Conservation (phyloP, 768 basidiomycete genomes). For the Xerocomellus dryophilus region DNA sequence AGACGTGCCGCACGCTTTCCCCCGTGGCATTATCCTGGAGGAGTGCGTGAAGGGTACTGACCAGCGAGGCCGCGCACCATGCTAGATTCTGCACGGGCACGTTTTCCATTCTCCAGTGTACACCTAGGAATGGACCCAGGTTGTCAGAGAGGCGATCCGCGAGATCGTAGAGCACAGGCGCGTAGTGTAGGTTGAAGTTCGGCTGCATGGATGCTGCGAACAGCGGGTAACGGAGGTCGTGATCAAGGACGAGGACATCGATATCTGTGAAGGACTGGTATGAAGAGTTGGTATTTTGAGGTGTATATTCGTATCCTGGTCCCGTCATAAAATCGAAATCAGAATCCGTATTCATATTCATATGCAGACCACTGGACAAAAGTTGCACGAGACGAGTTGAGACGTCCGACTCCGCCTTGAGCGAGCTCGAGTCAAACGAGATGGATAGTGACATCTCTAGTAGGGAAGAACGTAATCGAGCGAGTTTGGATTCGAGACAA, state of each 20-base stretch:
- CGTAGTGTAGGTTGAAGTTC: slow-evolving; percentile 38
- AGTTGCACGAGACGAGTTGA: slow-evolving; percentile 13
- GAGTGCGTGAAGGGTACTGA: slow-evolving; percentile 40
- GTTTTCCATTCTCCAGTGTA: slow-evolving; percentile 61
- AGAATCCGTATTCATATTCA: not conserved
- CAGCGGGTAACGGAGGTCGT: slow-evolving; percentile 49
- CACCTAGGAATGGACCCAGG: slow-evolving; percentile 41
- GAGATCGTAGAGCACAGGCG: slow-evolving; percentile 40
- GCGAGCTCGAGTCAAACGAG: slow-evolving; percentile 2
- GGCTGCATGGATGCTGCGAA: slow-evolving; percentile 24
- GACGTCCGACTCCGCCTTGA: slow-evolving; percentile 7
- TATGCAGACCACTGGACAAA: slow-evolving; percentile 11
- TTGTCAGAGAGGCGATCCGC: slow-evolving; percentile 37
- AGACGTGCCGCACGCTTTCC: slow-evolving; percentile 39
- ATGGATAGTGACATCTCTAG: slow-evolving; percentile 7
- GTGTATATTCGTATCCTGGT: slow-evolving; percentile 11
- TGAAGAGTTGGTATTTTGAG: slow-evolving; percentile 15
- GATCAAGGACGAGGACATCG: slow-evolving; percentile 51
- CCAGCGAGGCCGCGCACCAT: slow-evolving; percentile 49
- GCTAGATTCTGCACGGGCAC: slow-evolving; percentile 40
- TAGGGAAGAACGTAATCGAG: slow-evolving; percentile 9
- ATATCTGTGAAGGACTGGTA: slow-evolving; percentile 25
- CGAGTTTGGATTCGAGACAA: slow-evolving; percentile 20
- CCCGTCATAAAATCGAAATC: slow-evolving; percentile 11
- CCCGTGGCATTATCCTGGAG: slow-evolving; percentile 31